A percentile compares a stretch with the other conserved stretches of the same genome.
Conservation (phyloP, 495 filamentous ascomycete genomes). For the Lasiosphaeria miniovina region DNA sequence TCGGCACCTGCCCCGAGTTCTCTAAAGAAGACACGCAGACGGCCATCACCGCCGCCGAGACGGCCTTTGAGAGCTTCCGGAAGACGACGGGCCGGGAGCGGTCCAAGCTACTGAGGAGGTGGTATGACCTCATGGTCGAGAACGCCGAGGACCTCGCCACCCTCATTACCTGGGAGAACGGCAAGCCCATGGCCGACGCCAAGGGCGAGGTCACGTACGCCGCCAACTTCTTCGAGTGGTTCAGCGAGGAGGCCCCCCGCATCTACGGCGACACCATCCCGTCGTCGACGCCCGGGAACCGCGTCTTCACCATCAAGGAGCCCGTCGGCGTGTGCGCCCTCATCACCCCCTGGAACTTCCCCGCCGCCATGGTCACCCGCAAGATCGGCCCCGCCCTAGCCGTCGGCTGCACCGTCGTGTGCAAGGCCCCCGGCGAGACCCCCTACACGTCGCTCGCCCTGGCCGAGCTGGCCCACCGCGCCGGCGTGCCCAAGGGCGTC, state of each 20-base stretch:
- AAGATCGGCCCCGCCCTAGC: constrained; percentile 84
- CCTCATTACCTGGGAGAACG: constrained; percentile 84
- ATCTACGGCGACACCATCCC: constrained; percentile 76
- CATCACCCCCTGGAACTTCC: constrained; percentile 97
- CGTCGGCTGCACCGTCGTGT: constrained; percentile 73
- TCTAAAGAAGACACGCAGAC: constrained; percentile 66
- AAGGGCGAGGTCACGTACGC: constrained; percentile 71
- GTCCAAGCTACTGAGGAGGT: constrained; percentile 76
- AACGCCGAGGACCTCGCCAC: constrained; percentile 85
- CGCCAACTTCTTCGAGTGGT: constrained; percentile 81
- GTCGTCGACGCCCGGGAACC: constrained; percentile 62
- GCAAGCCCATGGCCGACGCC: constrained; percentile 70
- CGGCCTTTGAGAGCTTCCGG: constrained; percentile 73
- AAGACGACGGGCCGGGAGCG: constrained; percentile 74
- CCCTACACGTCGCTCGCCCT: constrained; percentile 80
- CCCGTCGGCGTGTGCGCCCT: constrained; percentile 92
- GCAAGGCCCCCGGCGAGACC: constrained; percentile 82
- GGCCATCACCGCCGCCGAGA: constrained; percentile 73
- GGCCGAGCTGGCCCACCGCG: constrained; percentile 76
- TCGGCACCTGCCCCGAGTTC: constrained; percentile 84
- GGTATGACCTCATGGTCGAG: constrained; percentile 86
- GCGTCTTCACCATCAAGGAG: constrained; percentile 77
- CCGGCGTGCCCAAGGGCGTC: constrained; percentile 81
- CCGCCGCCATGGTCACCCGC: constrained; percentile 86
- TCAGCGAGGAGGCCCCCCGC: constrained; percentile 71